A percentile compares a stretch with the other conserved stretches of the same genome.
Conservation (phyloP, 2,329 filamentous ascomycete genomes). For the Penicillium sp. region DNA sequence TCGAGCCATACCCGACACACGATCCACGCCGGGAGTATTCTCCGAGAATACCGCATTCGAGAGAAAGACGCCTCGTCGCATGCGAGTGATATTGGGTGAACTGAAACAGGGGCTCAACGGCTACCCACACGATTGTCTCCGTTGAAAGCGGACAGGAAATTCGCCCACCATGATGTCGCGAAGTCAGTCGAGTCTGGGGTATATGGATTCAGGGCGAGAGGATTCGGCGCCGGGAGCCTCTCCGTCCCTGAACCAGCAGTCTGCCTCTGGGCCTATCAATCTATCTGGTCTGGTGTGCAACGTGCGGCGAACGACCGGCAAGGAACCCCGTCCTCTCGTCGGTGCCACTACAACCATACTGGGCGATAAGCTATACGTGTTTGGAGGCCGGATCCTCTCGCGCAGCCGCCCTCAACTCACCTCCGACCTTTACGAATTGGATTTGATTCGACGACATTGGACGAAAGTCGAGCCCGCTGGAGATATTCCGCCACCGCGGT, state of each 20-base stretch:
- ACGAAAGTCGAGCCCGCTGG: constrained; percentile 80
- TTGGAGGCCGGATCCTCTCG: constrained; percentile 85
- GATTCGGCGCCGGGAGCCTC: constrained; percentile 32
- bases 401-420: constrained; percentile 80
- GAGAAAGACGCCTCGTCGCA: background rate
- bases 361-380: constrained; percentile 94
- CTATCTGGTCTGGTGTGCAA: constrained; percentile 67
- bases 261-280: constrained; percentile 52
- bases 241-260: constrained; percentile 29
- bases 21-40: constrained; percentile 1
- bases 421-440: constrained; percentile 87
- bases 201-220: constrained; percentile 32
- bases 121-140: background rate
- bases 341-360: constrained; percentile 93
- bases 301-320: constrained; percentile 78
- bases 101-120: constrained; percentile 2
- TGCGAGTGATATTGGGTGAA: constrained; percentile 1
- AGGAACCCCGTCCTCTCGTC: constrained; percentile 85
- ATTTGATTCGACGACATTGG: constrained; percentile 90
- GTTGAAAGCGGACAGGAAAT: constrained; percentile 9
- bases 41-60: background rate
- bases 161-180: constrained; percentile 35
- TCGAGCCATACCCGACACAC: background rate
- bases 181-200: constrained; percentile 41
- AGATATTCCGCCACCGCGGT: constrained; percentile 84